Conservation (phyloP, 352 stramenopile species). For the Pythium utonaiense region DNA sequence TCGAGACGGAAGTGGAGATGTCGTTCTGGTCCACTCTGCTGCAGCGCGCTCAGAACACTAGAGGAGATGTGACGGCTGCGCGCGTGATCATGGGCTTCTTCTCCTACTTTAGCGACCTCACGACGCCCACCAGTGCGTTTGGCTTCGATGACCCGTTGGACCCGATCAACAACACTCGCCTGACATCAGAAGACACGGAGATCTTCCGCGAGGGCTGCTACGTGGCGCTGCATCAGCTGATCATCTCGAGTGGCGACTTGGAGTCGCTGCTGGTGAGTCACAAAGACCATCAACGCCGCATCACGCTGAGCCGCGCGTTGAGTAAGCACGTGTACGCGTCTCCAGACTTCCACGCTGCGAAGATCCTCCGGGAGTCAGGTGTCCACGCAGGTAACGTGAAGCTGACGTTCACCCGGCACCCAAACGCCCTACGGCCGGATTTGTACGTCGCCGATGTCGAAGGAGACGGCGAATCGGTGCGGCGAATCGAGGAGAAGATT, state of each 20-base stretch:
- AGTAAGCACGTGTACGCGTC: conserved; percentile 54
- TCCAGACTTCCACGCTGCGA: conserved; percentile 62
- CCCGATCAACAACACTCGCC: conserved; percentile 55
- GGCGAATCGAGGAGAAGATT: conserved; percentile 61
- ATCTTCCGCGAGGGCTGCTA: conserved; percentile 63
- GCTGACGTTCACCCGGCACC: conserved; percentile 35
- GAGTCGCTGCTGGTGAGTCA: conserved; percentile 48
- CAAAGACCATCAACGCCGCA: conserved; percentile 46
- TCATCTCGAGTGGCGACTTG: conserved; percentile 61
- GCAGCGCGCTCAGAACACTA: conserved; percentile 11
- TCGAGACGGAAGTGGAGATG: conserved; percentile 48
- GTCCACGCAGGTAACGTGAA: conserved; percentile 14
- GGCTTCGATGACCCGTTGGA: conserved; percentile 63
- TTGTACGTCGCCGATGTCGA: conserved; percentile 69
- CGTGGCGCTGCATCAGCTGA: conserved; percentile 56
- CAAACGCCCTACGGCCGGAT: conserved; percentile 63
- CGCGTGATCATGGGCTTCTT: conserved; percentile 62
- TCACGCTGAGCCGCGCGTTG: conserved; percentile 71
- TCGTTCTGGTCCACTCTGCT: conserved; percentile 62
- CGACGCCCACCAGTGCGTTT: conserved; percentile 40
- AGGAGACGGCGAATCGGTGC: conserved; percentile 55
- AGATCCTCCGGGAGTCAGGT: conserved; percentile 49
- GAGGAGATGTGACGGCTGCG: conserved; percentile 25
- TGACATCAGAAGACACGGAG: conserved; percentile 37
- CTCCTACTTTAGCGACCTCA: conserved; percentile 46